Evolutionary conservation across 805 yeast genomes (phyloP).

Genomic region (Pichia gijzeniarum): DNA sequence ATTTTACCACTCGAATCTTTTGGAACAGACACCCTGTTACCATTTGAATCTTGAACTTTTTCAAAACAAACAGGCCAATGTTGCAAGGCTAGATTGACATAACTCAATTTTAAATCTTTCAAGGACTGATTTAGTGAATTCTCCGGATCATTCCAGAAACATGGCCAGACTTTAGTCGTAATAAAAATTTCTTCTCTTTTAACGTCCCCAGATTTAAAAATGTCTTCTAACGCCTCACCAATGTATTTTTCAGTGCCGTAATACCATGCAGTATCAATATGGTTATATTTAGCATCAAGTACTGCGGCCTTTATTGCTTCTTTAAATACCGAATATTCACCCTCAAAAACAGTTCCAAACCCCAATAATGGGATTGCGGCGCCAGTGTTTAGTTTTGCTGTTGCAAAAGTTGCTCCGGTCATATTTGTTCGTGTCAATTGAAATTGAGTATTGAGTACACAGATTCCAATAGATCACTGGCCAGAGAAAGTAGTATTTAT

Average conservation of each 20-base stretch:
- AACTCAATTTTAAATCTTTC: conserved; percentile 44
- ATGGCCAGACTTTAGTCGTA: conserved; percentile 65
- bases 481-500: no score
- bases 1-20: conserved; percentile 33
- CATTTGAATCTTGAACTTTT: conserved; percentile 27
- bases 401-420: conserved; percentile 3
- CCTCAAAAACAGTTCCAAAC: conserved; percentile 49
- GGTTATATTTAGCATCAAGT: conserved; percentile 40
- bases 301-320: conserved; percentile 23
- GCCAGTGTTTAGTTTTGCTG: conserved; percentile 53
- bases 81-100: conserved; percentile 57
- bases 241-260: conserved; percentile 39
- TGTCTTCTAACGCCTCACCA: conserved; percentile 42
- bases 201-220: conserved; percentile 39
- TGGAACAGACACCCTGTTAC: conserved; percentile 33
- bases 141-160: conserved; percentile 31
- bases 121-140: conserved; percentile 35
- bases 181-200: conserved; percentile 54
- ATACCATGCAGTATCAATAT: conserved; percentile 47
- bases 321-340: conserved; percentile 12
- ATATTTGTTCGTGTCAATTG: no score
- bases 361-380: conserved; percentile 59
- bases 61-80: conserved; percentile 57
- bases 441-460: no score
- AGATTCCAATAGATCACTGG: no score